Evolutionary conservation across 441 rosid species (phyloP).

Genomic region (Brassica hybrid): DNA sequence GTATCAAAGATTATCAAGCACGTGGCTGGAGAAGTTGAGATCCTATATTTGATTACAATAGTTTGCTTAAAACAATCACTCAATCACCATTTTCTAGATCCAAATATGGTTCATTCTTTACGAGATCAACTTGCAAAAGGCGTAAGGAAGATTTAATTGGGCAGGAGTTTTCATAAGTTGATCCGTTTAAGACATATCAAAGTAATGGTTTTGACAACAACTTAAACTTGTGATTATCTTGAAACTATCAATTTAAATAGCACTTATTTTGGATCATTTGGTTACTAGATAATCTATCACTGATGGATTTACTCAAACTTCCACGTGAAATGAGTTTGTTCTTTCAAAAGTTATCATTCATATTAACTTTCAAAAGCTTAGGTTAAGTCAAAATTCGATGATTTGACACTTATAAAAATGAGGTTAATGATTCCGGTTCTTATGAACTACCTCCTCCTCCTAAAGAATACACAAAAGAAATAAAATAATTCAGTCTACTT

Average conservation of each 20-base stretch:
- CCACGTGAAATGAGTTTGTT: constrained; percentile 7
- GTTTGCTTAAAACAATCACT: constrained; percentile 25
- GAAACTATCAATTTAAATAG: background rate
- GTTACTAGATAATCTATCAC: background rate
- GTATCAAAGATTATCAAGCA: constrained; percentile 18
- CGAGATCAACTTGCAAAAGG: constrained; percentile 23
- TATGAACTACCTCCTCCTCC: constrained; percentile 22
- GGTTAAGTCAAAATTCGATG: background rate
- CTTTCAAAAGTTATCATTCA: background rate
- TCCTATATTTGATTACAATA: constrained; percentile 13
- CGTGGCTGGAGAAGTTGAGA: constrained; percentile 33
- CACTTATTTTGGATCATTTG: background rate
- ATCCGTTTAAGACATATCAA: constrained; percentile 18
- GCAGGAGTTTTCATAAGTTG: constrained; percentile 2
- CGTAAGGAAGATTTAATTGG: background rate
- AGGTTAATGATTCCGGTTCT: constrained; percentile 29
- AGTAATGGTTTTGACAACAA: background rate
- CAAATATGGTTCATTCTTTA: background rate
- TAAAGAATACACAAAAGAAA: constrained; percentile 16
- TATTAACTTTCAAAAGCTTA: background rate
- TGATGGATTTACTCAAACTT: background rate
- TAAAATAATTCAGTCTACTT: constrained; percentile 30
- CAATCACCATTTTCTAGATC: background rate
- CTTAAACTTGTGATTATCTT: background rate
- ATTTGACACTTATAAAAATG: background rate